Percentiles rank a stretch among this genome's conserved stretches.
Evolutionary conservation across 768 basidiomycete genomes (phyloP).

Genomic region (Suillus luteus): DNA sequence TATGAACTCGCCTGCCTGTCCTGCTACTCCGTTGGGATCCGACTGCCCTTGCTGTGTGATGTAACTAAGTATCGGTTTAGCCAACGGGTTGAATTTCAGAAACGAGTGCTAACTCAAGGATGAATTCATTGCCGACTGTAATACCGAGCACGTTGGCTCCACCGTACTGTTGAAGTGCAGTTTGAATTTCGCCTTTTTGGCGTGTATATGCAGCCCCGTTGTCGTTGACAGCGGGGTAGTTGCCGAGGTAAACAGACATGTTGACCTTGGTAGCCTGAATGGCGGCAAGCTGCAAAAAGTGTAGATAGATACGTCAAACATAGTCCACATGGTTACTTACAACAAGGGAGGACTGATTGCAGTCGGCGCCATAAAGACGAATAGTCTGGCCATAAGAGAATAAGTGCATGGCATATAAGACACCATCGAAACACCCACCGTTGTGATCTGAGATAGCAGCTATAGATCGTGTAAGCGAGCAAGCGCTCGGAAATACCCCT

Average conservation of each 20-base stretch:
- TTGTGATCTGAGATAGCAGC: conserved; percentile 86
- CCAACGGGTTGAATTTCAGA: conserved; percentile 8
- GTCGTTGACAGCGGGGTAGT: conserved; percentile 65
- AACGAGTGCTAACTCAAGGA: conserved; percentile 61
- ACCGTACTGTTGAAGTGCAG: conserved; percentile 77
- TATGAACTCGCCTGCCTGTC: conserved; percentile 38
- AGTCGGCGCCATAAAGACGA: conserved; percentile 87
- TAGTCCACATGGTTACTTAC: conserved; percentile 38
- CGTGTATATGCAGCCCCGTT: conserved; percentile 67
- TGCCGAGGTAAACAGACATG: conserved; percentile 77
- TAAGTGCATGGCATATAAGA: conserved; percentile 7
- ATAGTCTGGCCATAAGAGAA: conserved; percentile 44
- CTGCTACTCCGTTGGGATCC: conserved; percentile 60
- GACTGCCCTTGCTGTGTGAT: conserved; percentile 50
- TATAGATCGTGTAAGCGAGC: conserved; percentile 31
- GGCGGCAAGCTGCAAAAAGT: conserved; percentile 64
- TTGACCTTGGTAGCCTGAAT: conserved; percentile 89
- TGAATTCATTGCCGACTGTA: conserved; percentile 92
- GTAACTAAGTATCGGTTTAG: conserved; percentile 45
- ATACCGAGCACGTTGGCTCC: conserved; percentile 73
- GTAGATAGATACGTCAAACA: background rate
- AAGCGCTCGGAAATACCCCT: conserved; percentile 3
- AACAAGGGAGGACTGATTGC: conserved; percentile 78
- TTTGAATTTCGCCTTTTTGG: conserved; percentile 67
- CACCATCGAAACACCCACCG: conserved; percentile 29